These are phyloP conservation scores for Annulohypoxylon maeteangense DNA, from an alignment of 495 filamentous ascomycete genomes.

Conservation along the genomic window DNA sequence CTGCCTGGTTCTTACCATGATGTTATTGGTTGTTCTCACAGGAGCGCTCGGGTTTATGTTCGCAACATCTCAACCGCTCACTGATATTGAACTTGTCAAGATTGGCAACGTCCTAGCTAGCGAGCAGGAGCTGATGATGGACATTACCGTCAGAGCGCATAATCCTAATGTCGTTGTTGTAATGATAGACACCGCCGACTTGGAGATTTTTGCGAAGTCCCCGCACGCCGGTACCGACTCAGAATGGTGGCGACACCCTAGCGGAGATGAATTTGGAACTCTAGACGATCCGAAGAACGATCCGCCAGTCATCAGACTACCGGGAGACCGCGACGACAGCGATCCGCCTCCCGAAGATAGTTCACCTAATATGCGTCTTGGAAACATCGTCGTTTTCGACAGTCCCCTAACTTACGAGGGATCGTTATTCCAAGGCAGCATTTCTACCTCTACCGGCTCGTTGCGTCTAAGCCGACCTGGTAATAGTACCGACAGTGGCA, in stretches of 20 bases:
- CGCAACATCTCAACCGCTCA: slow-evolving; percentile 87
- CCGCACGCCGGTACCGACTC: slow-evolving; percentile 80
- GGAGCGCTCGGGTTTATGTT: slow-evolving; percentile 88
- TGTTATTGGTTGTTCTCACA: slow-evolving; percentile 79
- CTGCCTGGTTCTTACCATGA: slow-evolving; percentile 77
- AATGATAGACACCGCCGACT: slow-evolving; percentile 81
- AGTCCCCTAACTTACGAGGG: slow-evolving; percentile 87
- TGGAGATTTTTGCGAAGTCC: slow-evolving; percentile 94
- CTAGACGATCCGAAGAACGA: slow-evolving; percentile 69
- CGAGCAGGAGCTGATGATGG: slow-evolving; percentile 95
- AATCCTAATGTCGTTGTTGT: slow-evolving; percentile 94
- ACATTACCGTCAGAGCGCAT: slow-evolving; percentile 84
- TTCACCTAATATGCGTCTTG: slow-evolving; percentile 86
- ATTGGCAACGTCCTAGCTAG: slow-evolving; percentile 92
- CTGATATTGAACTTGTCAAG: slow-evolving; percentile 76
- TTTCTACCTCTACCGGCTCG: slow-evolving; percentile 78
- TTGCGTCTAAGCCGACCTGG: slow-evolving; percentile 83
- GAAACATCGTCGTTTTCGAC: slow-evolving; percentile 86
- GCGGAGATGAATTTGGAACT: slow-evolving; percentile 49
- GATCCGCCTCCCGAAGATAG: slow-evolving; percentile 64
- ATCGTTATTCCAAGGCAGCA: slow-evolving; percentile 77
- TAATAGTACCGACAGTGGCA: slow-evolving; percentile 87
- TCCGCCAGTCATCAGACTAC: slow-evolving; percentile 59
- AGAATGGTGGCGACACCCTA: slow-evolving; percentile 75
- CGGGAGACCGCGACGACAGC: slow-evolving; percentile 48